A percentile compares a stretch with the other conserved stretches of the same genome.
phyloP scores from a whole-genome alignment of 164 flowering plant species.

The Umbilicus rupestris region DNA sequence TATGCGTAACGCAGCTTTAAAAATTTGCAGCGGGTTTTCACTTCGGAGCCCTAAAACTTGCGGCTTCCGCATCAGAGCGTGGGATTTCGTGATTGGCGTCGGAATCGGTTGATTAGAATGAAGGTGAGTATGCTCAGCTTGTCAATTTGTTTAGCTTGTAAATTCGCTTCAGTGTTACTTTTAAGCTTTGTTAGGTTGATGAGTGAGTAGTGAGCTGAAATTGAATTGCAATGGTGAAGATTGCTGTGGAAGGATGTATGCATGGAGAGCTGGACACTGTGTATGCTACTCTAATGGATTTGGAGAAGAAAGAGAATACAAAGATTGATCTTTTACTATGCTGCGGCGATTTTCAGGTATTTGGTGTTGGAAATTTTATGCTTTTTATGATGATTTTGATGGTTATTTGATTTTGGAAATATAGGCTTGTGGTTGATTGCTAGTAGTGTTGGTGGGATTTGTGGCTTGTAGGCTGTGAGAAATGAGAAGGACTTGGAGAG shows the following conservation, averaged over 20 bases:
- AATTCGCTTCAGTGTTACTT: neutral
- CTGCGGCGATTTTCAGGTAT: slow-evolving; percentile 94
- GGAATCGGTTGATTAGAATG: neutral
- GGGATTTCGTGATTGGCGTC: neutral
- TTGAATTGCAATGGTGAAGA: slow-evolving; percentile 27
- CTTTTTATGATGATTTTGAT: neutral
- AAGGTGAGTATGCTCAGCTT: neutral
- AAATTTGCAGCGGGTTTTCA: neutral
- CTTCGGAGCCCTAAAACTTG: neutral
- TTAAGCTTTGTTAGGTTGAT: neutral
- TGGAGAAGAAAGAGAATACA: slow-evolving; percentile 51
- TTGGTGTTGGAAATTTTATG: neutral
- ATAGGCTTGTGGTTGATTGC: neutral
- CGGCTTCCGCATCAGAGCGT: neutral
- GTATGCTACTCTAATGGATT: slow-evolving; percentile 53
- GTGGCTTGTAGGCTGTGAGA: slow-evolving; percentile 63
- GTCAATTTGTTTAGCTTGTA: neutral
- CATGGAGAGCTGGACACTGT: slow-evolving; percentile 92
- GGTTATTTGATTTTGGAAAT: neutral
- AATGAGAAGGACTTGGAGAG: slow-evolving; percentile 72
- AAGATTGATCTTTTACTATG: slow-evolving; percentile 88
- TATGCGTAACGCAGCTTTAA: neutral
- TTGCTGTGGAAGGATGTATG: slow-evolving; percentile 98
- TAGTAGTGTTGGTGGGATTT: neutral
- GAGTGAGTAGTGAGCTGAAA: neutral